These are phyloP conservation scores for Paracoccidioides brasiliensis DNA, from an alignment of 2,329 filamentous ascomycete species.

Conservation along the genomic window DNA sequence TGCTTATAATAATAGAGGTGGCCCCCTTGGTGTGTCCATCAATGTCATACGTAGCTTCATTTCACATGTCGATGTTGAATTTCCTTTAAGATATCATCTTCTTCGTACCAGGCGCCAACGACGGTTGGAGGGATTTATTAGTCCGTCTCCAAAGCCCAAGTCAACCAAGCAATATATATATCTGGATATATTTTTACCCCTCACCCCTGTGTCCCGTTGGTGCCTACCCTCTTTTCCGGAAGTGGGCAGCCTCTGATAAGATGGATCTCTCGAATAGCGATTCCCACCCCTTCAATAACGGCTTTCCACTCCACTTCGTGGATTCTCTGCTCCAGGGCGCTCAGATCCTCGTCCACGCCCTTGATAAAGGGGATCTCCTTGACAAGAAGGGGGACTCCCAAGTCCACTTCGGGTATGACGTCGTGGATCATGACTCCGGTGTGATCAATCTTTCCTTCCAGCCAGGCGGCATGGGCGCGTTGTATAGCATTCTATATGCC, in stretches of 20 bases:
- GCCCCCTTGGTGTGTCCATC: not conserved
- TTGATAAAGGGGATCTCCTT: constrained; percentile 53
- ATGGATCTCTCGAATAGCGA: constrained; percentile 22
- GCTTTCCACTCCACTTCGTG: constrained; percentile 64
- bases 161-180: not conserved
- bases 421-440: constrained; percentile 85
- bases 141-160: not conserved
- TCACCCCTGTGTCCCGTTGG: not conserved
- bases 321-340: constrained; percentile 57
- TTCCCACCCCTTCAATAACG: constrained; percentile 57
- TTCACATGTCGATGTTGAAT: not conserved
- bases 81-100: not conserved
- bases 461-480: constrained; percentile 60
- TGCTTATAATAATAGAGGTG: not conserved
- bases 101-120: not conserved
- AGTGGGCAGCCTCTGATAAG: not conserved
- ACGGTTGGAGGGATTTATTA: no score
- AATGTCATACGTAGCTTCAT: not conserved
- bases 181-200: no score
- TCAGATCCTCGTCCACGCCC: constrained; percentile 48
- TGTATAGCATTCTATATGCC: constrained; percentile 50
- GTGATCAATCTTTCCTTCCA: constrained; percentile 51
- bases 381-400: constrained; percentile 59
- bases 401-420: constrained; percentile 68
- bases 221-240: not conserved